phyloP scores from a whole-genome alignment of 192 early-diverging fungal species.

The Phlyctochytrium planicorne region DNA sequence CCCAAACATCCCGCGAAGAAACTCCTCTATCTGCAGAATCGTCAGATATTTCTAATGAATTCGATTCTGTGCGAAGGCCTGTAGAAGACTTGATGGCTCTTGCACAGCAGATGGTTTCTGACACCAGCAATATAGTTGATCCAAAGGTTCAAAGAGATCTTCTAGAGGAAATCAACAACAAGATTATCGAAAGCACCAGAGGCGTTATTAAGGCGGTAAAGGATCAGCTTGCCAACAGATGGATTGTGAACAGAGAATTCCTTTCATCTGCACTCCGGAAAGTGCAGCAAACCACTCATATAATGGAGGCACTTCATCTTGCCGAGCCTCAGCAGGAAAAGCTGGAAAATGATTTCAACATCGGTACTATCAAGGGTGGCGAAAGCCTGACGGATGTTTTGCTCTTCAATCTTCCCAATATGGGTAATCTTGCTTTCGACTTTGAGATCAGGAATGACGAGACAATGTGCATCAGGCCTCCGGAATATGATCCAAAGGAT shows the following conservation, averaged over 20 bases:
- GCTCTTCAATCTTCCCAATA: slow-evolving; percentile 54
- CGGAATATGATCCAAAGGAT: slow-evolving; percentile 22
- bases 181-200: slow-evolving; percentile 42
- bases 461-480: slow-evolving; percentile 33
- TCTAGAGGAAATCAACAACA: slow-evolving; percentile 32
- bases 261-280: slow-evolving; percentile 38
- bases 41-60: slow-evolving; percentile 3
- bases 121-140: slow-evolving; percentile 21
- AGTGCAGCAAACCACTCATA: slow-evolving; percentile 43
- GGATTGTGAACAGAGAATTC: slow-evolving; percentile 56
- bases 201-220: slow-evolving; percentile 52
- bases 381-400: slow-evolving; percentile 36
- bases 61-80: slow-evolving; percentile 15
- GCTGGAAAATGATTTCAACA: slow-evolving; percentile 44
- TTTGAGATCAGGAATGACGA: slow-evolving; percentile 37
- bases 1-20: background rate
- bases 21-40: slow-evolving; percentile 1
- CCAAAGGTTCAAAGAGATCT: slow-evolving; percentile 25
- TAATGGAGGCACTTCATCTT: slow-evolving; percentile 38
- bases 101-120: slow-evolving; percentile 34
- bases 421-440: slow-evolving; percentile 53
- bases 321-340: slow-evolving; percentile 22
- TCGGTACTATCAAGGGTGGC: slow-evolving; percentile 46
- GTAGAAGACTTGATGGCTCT: slow-evolving; percentile 38
- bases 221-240: slow-evolving; percentile 44